phyloP scores from a whole-genome alignment of 2,329 filamentous ascomycete species.

The Sclerotinia trifoliorum region DNA sequence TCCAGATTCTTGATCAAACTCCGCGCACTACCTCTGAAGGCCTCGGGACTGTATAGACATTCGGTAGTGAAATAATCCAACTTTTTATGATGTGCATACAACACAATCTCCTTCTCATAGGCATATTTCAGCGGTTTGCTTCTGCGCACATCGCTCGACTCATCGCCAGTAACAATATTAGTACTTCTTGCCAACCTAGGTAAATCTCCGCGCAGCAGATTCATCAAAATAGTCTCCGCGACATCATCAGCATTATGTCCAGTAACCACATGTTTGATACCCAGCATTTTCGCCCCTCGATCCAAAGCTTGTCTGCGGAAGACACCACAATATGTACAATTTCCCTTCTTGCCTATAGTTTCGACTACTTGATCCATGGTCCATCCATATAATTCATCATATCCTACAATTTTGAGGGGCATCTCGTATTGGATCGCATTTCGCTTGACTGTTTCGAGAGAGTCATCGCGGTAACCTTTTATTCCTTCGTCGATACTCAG shows the following conservation, averaged over 20 bases:
- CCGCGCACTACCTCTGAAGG: conserved; percentile 88
- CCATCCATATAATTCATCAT: conserved; percentile 94
- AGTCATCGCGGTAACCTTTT: conserved; percentile 94
- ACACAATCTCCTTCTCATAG: conserved; percentile 97
- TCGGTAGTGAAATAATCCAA: conserved; percentile 98
- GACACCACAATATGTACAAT: conserved; percentile 98
- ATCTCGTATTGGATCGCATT: conserved; percentile 91
- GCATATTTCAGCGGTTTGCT: conserved; percentile 98
- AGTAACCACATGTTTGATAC: conserved; percentile 90
- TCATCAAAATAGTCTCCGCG: conserved; percentile 97
- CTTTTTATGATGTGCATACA: conserved; percentile 96
- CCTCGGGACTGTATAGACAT: conserved; percentile 97
- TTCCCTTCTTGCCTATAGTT: conserved; percentile 94
- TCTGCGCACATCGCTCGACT: conserved; percentile 83
- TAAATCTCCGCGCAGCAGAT: conserved; percentile 84
- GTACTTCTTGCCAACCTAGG: conserved; percentile 85
- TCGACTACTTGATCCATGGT: conserved; percentile 99
- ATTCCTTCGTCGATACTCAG: conserved; percentile 97
- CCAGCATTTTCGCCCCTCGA: conserved; percentile 81
- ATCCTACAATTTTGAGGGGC: conserved; percentile 87
- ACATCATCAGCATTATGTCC: conserved; percentile 98
- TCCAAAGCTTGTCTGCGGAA: conserved; percentile 93
- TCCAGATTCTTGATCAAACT: conserved; percentile 94
- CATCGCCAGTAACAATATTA: conserved; percentile 78
- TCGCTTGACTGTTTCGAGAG: conserved; percentile 90